These are phyloP conservation scores for Calophaca sinica DNA, from an alignment of 306 rosid genomes.

Conservation along the genomic window DNA sequence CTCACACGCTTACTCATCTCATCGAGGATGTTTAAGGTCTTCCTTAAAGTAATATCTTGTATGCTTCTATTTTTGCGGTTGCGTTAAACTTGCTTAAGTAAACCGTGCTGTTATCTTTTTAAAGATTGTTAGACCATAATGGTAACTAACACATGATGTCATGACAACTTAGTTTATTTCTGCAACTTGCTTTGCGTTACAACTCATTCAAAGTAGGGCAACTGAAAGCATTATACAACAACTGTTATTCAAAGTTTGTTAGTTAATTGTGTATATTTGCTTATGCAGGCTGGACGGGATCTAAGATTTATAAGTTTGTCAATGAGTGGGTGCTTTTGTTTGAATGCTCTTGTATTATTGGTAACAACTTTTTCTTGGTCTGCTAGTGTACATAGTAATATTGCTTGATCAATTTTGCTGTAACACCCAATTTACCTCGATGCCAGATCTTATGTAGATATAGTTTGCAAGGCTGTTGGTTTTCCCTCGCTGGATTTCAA, in stretches of 20 bases:
- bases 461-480: conserved; percentile 82
- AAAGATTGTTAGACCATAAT: background rate
- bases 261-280: conserved; percentile 28
- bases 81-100: conserved; percentile 18
- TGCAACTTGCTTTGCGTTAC: background rate
- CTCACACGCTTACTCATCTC: background rate
- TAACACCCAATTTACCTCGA: conserved; percentile 31
- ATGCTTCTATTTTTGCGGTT: background rate
- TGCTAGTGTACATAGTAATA: conserved; percentile 31
- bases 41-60: background rate
- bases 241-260: background rate
- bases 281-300: conserved; percentile 85
- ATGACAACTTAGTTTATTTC: conserved; percentile 2
- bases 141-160: background rate
- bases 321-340: conserved; percentile 71
- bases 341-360: conserved; percentile 60
- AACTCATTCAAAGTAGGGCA: background rate
- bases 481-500: conserved; percentile 72
- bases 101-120: background rate
- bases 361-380: conserved; percentile 49
- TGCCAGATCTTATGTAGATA: conserved; percentile 64
- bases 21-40: conserved; percentile 22
- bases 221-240: conserved; percentile 20
- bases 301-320: conserved; percentile 74
- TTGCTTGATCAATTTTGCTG: conserved; percentile 28